Base-by-base conservation (phyloP, 2,329 filamentous ascomycete genomes). In the Lasiodiplodia theobromae region DNA sequence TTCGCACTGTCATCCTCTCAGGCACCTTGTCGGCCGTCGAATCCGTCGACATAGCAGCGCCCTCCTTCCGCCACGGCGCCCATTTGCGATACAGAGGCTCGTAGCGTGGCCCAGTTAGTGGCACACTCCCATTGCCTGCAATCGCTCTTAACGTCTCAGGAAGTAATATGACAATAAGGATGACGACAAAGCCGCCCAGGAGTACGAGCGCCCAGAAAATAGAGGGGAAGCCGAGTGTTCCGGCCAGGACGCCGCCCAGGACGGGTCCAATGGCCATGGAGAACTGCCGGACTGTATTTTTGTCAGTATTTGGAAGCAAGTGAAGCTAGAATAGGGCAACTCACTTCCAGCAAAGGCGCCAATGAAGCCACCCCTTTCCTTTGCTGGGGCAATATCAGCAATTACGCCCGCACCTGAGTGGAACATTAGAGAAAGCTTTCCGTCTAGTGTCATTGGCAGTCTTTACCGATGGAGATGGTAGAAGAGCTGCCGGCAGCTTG, bases 201-300 rank as follows among this genome's bases (percentile, higher is more conserved):
- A 87, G 85, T 37, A 82, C 76, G 4, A 88, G 77, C 68, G 86
- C 85, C 84, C 85, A 87, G 70, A 87, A 88, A 7, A 87, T 82
- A 1, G 80, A 78, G 49, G 80, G 76, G 85, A 85, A 87, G 0
- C 85, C 85, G 0, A 86, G 71, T 51, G 80, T 79, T 58, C 84
- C 80, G 0, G 81, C 78, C 0, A 87, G 70, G 0, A 82, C 73
- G 8, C 85, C 86, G 0, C 85, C 86, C 28, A 87, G 81, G 0
- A 86, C 79, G 0, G 86, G 86, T 0, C 83, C 84, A 10, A 87
- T 69, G 0, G 83, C 82, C 18, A 66, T 54, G 16, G 64, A 54
- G 23, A 56, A 44, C 54, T 66, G 64, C 7, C 64, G 64, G 10
- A 57, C 64, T 65, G 49, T 40, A 12, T 4, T 14, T 11, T 11